Conservation (phyloP, 495 filamentous ascomycete species). For the Aspergillus taichungensis region DNA sequence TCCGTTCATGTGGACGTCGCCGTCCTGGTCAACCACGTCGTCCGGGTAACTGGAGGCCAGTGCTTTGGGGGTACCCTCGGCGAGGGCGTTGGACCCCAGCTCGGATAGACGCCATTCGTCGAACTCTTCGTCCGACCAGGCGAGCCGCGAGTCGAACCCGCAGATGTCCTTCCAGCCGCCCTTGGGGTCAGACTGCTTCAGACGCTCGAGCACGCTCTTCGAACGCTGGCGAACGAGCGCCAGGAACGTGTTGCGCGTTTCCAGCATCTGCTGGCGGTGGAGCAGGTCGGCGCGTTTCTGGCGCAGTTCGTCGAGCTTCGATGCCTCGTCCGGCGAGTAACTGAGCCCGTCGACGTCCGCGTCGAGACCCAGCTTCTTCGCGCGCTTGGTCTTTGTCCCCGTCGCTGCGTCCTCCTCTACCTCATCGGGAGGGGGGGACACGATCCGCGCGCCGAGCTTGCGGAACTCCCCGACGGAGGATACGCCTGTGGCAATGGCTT, state of each 20-base stretch:
- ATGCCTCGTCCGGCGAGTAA: slow-evolving; percentile 34
- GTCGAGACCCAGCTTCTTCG: slow-evolving; percentile 60
- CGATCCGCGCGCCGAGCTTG: slow-evolving; percentile 45
- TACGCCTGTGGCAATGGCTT: slow-evolving; percentile 40
- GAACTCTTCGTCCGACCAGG: slow-evolving; percentile 56
- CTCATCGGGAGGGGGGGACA: slow-evolving; percentile 30
- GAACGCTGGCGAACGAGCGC: slow-evolving; percentile 34
- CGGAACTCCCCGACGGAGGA: slow-evolving; percentile 46
- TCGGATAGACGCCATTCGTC: slow-evolving; percentile 42
- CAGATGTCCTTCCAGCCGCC: slow-evolving; percentile 56
- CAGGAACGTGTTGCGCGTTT: slow-evolving; percentile 35
- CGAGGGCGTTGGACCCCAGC: slow-evolving; percentile 30
- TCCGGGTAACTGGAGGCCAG: slow-evolving; percentile 23
- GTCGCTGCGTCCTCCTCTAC: slow-evolving; percentile 6
- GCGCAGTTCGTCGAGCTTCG: slow-evolving; percentile 35
- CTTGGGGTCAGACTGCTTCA: slow-evolving; percentile 42
- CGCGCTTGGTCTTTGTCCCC: slow-evolving; percentile 46
- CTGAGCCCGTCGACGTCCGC: slow-evolving; percentile 20
- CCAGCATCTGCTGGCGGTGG: slow-evolving; percentile 35
- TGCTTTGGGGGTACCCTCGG: slow-evolving; percentile 32
- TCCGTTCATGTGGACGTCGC: slow-evolving; percentile 28
- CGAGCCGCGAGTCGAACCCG: slow-evolving; percentile 53
- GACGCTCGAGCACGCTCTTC: slow-evolving; percentile 34
- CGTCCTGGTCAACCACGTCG: slow-evolving; percentile 23
- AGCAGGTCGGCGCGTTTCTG: slow-evolving; percentile 28